Evolutionary conservation across 768 basidiomycete species (phyloP), one percentile per base, ranked within the genome.

Genomic region (Exsudoporus frostii): DNA sequence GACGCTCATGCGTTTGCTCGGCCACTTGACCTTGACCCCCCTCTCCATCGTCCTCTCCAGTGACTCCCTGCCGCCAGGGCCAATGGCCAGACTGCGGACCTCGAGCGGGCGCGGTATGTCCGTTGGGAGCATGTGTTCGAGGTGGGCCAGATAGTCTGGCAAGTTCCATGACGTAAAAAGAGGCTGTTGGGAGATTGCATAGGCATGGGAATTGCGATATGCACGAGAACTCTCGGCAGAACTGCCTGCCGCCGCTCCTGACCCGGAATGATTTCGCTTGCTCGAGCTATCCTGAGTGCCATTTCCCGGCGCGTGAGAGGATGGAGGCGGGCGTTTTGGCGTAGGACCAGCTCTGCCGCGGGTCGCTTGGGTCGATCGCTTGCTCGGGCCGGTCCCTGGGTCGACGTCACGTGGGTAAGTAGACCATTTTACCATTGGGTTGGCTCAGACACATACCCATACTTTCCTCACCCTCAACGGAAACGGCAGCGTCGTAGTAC

Each of bases 1-100:
- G n/a, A 96, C 87, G 60, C 94, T 97, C 82, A 86, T 94, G 47
- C 96, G 81, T 72, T 95, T 94, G 59, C 84, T 84, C 1, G 95
- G 96, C 88, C 92, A 98, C 63, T 91, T 88, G 52, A 97, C 87
- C 69, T 91, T 88, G 14, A 91, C 88, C 9, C 89, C 89, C 43
- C 90, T 76, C 65, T 92, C 86, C 66, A 79, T 76, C 9, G 79
- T 83, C 59, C 77, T 75, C 50, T 86, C 85, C n/a, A 76, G 60
- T 48, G 80, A 80, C 47, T 81, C 84, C 36, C 79, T 76, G 37
- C 79, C 72, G 1, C 69, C 73, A 15, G 68, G 62, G 42, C 71
- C 73, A 9, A 74, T 57, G 14, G 76, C 79, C 13, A 73, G 69
- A 54, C 78, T 77, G 52, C 82, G 82, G 40, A 93, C 83, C 62